Percentiles rank a stretch among this genome's conserved stretches.
Conservation (phyloP, 78 protist genomes). For the Dictyostelium brefeldianum region DNA sequence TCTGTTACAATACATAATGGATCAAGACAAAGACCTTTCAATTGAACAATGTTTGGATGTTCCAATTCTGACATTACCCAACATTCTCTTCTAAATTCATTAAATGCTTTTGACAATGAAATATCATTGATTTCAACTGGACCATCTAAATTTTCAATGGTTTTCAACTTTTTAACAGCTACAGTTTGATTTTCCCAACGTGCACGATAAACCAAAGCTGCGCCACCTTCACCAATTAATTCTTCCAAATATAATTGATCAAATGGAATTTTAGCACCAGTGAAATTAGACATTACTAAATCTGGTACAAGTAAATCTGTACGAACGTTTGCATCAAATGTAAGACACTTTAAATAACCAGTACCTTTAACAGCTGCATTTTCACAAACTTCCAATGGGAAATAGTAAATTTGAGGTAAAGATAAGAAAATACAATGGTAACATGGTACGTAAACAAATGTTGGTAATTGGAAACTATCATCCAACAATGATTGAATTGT, state of each 20-base stretch:
- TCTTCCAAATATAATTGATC: constrained; percentile 42
- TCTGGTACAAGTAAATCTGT: constrained; percentile 81
- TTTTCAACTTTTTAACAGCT: constrained; percentile 80
- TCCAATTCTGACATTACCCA: constrained; percentile 78
- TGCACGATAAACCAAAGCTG: constrained; percentile 80
- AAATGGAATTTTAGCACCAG: constrained; percentile 78
- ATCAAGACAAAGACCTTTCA: constrained; percentile 81
- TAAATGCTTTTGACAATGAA: constrained; percentile 75
- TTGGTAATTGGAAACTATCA: constrained; percentile 36
- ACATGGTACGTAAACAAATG: constrained; percentile 73
- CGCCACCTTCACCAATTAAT: constrained; percentile 85
- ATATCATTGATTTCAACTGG: constrained; percentile 71
- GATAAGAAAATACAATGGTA: constrained; percentile 61
- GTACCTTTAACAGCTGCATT: constrained; percentile 83
- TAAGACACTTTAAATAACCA: constrained; percentile 61
- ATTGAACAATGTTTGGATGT: constrained; percentile 79
- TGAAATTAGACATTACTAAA: constrained; percentile 72
- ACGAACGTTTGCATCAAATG: constrained; percentile 27
- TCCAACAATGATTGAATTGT: constrained; percentile 70
- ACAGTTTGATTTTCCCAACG: constrained; percentile 65
- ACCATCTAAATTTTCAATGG: constrained; percentile 7
- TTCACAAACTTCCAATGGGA: constrained; percentile 82
- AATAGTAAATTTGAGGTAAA: constrained; percentile 33
- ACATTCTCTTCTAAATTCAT: constrained; percentile 83
- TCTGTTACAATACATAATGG: constrained; percentile 83